Conservation (phyloP, 768 basidiomycete species). For the Fomitopsis pulvina region DNA sequence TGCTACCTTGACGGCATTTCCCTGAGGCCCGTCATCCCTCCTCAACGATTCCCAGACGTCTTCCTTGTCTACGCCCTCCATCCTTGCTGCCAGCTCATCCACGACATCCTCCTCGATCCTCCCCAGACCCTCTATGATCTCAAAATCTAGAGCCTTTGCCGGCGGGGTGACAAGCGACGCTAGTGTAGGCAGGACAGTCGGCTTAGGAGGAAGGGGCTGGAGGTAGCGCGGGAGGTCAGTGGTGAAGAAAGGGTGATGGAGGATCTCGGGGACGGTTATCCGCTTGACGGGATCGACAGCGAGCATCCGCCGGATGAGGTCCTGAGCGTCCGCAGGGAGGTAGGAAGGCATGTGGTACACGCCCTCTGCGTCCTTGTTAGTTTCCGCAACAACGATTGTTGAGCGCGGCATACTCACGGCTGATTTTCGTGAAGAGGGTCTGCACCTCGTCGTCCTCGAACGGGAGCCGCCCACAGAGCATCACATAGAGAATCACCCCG, state of each 20-base stretch:
- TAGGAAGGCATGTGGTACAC: slow-evolving; percentile 80
- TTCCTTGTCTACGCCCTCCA: slow-evolving; percentile 71
- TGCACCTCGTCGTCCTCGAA: slow-evolving; percentile 98
- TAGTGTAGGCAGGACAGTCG: slow-evolving; percentile 70
- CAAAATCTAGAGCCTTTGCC: slow-evolving; percentile 61
- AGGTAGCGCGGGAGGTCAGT: slow-evolving; percentile 84
- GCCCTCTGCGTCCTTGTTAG: too few species aligned
- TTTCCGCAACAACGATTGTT: neutral
- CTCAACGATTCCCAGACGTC: slow-evolving; percentile 86
- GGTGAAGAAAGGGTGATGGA: slow-evolving; percentile 86
- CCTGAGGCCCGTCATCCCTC: slow-evolving; percentile 75
- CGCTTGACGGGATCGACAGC: slow-evolving; percentile 92
- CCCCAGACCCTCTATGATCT: slow-evolving; percentile 88
- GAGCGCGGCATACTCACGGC: slow-evolving; percentile 42
- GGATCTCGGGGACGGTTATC: slow-evolving; percentile 89
- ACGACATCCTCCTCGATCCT: slow-evolving; percentile 90
- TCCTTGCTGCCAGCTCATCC: slow-evolving; percentile 65
- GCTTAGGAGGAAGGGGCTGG: slow-evolving; percentile 69
- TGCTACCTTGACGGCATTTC: slow-evolving; percentile 94
- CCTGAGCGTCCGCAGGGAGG: slow-evolving; percentile 70
- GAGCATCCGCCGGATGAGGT: slow-evolving; percentile 84
- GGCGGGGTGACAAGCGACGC: slow-evolving; percentile 63
- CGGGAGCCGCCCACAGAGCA: slow-evolving; percentile 91
- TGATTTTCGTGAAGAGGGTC: slow-evolving; percentile 89
- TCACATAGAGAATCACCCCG: slow-evolving; percentile 98